Conservation (phyloP, 2,329 filamentous ascomycete species). For the Stachybotrys chartarum region DNA sequence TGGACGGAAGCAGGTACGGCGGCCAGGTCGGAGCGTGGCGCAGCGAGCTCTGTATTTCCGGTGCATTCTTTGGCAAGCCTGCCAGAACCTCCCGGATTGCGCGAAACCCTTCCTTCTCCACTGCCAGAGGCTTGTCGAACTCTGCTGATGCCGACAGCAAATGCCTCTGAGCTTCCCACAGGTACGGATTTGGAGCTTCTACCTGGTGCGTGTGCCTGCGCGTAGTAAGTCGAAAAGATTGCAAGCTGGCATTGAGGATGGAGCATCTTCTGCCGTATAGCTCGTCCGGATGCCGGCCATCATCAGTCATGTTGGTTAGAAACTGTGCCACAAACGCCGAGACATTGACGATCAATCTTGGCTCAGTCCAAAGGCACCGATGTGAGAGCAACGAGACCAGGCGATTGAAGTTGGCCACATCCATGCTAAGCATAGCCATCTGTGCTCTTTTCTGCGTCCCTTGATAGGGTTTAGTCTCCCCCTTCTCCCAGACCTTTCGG, state of each 20-base stretch:
- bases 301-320: conserved; percentile 13
- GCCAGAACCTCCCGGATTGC: conserved; percentile 47
- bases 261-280: conserved; percentile 19
- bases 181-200: conserved; percentile 20
- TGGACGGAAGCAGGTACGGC: conserved; percentile 48
- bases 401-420: conserved; percentile 13
- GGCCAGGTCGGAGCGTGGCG: conserved; percentile 51
- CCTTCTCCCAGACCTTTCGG: conserved; percentile 1
- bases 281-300: conserved; percentile 7
- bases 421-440: conserved; percentile 9
- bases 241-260: conserved; percentile 22
- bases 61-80: conserved; percentile 43
- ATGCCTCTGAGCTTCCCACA: conserved; percentile 50
- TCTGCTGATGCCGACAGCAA: conserved; percentile 45
- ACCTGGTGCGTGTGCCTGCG: conserved; percentile 14
- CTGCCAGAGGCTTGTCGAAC: conserved; percentile 40
- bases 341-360: conserved; percentile 22
- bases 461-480: not conserved
- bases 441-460: conserved; percentile 2
- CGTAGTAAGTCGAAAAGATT: conserved; percentile 16
- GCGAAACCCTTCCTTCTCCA: conserved; percentile 43
- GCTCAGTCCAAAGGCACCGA: conserved; percentile 24
- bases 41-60: conserved; percentile 39
- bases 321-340: conserved; percentile 18
- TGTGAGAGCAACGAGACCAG: conserved; percentile 17